phyloP scores from a whole-genome alignment of 2,329 filamentous ascomycete species.

The Botryosphaeria agaves region DNA sequence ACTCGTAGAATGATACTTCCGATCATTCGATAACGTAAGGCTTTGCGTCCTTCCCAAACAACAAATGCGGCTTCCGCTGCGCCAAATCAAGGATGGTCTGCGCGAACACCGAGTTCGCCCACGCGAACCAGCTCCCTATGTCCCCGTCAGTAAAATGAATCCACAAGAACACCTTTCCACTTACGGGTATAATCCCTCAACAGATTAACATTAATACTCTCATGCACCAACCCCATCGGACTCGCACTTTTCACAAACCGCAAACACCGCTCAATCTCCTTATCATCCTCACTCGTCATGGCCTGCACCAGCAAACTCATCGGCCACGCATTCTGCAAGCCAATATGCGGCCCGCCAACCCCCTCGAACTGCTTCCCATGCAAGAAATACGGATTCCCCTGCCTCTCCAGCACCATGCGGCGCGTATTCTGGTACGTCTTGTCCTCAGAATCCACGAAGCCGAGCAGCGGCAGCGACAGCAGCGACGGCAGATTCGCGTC shows the following conservation, averaged over 20 bases:
- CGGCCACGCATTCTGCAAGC: constrained; percentile 83
- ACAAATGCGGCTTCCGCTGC: constrained; percentile 69
- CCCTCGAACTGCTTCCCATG: constrained; percentile 61
- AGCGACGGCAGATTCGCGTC: constrained; percentile 77
- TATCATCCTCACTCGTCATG: constrained; percentile 69
- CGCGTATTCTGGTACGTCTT: constrained; percentile 75
- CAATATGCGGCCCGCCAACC: constrained; percentile 74
- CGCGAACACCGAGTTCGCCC: constrained; percentile 94
- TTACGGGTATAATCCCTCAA: constrained; percentile 54
- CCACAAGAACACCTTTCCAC: constrained; percentile 10
- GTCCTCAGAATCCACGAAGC: constrained; percentile 50
- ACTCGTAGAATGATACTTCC: neutral
- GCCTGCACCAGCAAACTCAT: constrained; percentile 89
- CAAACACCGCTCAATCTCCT: constrained; percentile 62
- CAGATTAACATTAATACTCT: constrained; percentile 73
- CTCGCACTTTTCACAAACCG: constrained; percentile 59
- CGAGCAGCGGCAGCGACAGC: constrained; percentile 60
- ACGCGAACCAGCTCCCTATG: constrained; percentile 76
- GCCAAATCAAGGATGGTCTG: constrained; percentile 83
- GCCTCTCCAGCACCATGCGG: constrained; percentile 57
- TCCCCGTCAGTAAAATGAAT: constrained; percentile 2
- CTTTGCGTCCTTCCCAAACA: constrained; percentile 51
- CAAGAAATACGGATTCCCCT: constrained; percentile 79
- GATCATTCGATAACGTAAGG: constrained; percentile 32
- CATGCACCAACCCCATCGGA: constrained; percentile 68